Base-by-base conservation (phyloP, 345 rosid genomes). In the Bruguiera parviflora region DNA sequence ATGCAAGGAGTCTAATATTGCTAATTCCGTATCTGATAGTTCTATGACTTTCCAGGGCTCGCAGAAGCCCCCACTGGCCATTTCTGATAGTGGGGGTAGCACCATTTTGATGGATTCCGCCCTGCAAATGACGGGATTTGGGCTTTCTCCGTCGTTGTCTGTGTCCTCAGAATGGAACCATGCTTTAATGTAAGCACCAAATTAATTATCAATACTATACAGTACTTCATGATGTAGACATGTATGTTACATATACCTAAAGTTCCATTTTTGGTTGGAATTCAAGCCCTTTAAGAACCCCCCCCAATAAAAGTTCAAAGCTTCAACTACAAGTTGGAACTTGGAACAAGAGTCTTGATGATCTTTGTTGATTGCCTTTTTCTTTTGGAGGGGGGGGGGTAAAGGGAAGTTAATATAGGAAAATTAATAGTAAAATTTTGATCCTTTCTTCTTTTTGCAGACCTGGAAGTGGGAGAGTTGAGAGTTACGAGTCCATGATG, bases 111-210 rank as follows among this genome's bases (percentile, higher is more conserved):
- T 83, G 62, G 86, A 81, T 73, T 81, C 89, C 53, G 62, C 79
- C 37, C 72, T 86, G 70, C 87, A 79, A 68, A 69, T 75, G 78
- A 78, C 73, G 80, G 78, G 75, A 16, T 84, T 72, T 22, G 80
- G 80, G 19, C 68, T 79, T 66, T 79, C 84, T 0, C 72, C 83
- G 0, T 63, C 84, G 1, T 27, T 78, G 8, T 66, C 83, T 1
- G 31, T 76, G 0, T 69, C 78, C 0, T 72, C 81, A 0, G 84
- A 82, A 32, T 85, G 86, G 86, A 84, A 64, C 77, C 91, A 79
- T 21, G 65, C 78, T 25, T 79, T 81, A 16, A 32, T 78, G 95
- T 91, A 81, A 86, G 94, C 75, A 27, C 28, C 59, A 24, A 55
- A 39, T 9, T 11, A 43, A 43, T 43, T 43, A 43, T 22, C 3